Evolutionary conservation across 2,329 filamentous ascomycete genomes (phyloP), one percentile per base, ranked within the genome.

Genomic region (Sclerotinia sclerotiorum): DNA sequence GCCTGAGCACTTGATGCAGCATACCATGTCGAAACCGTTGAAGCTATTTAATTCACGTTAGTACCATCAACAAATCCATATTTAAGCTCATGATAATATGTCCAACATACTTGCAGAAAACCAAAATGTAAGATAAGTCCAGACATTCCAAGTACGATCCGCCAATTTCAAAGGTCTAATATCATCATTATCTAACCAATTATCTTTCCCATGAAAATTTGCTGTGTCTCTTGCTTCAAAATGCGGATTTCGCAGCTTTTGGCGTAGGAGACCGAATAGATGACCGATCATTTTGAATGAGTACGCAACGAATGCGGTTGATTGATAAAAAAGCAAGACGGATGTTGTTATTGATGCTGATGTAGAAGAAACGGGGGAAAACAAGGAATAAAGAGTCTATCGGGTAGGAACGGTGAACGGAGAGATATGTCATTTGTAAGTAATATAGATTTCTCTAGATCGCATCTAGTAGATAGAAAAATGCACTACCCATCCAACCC

Each of bases 181-280:
- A 67, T 81, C 78, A 70, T 82, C 78, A 69, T 81, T 81, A 66
- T 80, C 77, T 24, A 82, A 74, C 70, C 76, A 77, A 65, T 74
- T 72, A 62, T 78, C 74, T 54, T 73, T 73, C 13, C 74, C 73
- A 54, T 75, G 72, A 10, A 75, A 71, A 69, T 73, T 65, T 60
- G 74, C 73, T 39, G 75, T 69, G 8, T 75, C 76, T 7, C 35
- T 63, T 13, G 39, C 65, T 35, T 67, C 56, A 11, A 67, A 62
- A 54, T 57, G 71, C 68, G n/a, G 72, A 75, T 65, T 73, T 35
- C 35, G 35, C 10, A 67, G 21, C 27, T 62, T 62, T 24, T 24
- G 46, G 15, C 60, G 60, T 21, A 62, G n/a, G 8, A 51, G 5
- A 39, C n/a, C 29, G 5, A 62, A 24, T 19, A 51, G 7, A n/a